Conservation (phyloP, 768 basidiomycete genomes). For the Phaeotremella skinneri region DNA sequence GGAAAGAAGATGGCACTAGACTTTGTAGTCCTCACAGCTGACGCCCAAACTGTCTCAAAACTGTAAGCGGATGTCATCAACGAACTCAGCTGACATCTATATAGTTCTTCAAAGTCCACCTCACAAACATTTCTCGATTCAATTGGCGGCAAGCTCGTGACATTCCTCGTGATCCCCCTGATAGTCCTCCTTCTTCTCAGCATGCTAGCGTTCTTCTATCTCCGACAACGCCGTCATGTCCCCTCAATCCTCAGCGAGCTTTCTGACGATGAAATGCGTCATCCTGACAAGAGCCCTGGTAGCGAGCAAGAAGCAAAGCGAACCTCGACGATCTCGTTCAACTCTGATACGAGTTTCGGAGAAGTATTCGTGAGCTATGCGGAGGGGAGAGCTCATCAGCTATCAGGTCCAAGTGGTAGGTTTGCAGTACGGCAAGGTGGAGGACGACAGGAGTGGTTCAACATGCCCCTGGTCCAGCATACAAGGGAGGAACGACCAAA, state of each 20-base stretch:
- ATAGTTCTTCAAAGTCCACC: neutral
- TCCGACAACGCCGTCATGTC: slow-evolving; percentile 16
- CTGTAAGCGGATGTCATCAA: slow-evolving; percentile 18
- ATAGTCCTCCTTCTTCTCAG: slow-evolving; percentile 15
- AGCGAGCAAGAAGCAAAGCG: neutral
- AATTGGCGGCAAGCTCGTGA: slow-evolving; percentile 32
- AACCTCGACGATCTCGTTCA: neutral
- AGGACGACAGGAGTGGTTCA: too few relatives aligned
- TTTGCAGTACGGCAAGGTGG: neutral
- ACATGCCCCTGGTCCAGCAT: neutral
- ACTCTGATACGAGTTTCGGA: slow-evolving; percentile 4
- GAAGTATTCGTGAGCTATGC: slow-evolving; percentile 29
- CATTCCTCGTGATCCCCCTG: slow-evolving; percentile 22
- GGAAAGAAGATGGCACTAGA: slow-evolving; percentile 33
- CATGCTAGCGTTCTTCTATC: slow-evolving; percentile 14
- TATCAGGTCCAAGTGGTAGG: slow-evolving; percentile 21
- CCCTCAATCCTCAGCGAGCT: slow-evolving; percentile 4
- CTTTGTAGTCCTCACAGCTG: slow-evolving; percentile 32
- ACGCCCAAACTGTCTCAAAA: slow-evolving; percentile 16
- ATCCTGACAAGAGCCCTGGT: neutral
- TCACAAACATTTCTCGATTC: slow-evolving; percentile 21
- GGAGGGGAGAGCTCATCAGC: slow-evolving; percentile 15
- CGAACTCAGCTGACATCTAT: neutral
- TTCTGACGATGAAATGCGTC: neutral
- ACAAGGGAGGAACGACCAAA: neutral